Conservation (phyloP, 2,329 filamentous ascomycete species). For the Trichoderma lentiforme region DNA sequence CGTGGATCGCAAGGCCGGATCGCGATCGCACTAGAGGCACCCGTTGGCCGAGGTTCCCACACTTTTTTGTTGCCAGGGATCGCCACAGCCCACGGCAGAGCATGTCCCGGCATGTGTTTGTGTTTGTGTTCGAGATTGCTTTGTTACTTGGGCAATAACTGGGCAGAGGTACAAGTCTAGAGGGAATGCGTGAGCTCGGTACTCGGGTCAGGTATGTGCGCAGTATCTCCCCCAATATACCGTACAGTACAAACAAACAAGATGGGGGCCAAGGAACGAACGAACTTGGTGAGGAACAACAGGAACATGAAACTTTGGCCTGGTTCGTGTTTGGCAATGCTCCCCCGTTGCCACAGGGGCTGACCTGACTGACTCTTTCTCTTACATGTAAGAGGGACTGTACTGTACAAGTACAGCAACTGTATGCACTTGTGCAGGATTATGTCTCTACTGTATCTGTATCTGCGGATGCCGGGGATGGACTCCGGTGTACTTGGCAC, state of each 20-base stretch:
- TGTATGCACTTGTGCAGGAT: background rate
- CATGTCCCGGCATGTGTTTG: background rate
- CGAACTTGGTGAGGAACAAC: background rate
- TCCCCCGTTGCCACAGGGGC: background rate
- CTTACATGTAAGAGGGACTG: background rate
- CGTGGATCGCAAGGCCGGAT: slow-evolving; percentile 9
- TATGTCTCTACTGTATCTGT: background rate
- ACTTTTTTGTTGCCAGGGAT: background rate
- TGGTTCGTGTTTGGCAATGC: background rate
- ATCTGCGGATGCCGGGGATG: background rate
- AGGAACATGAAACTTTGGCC: background rate
- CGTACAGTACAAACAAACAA: background rate
- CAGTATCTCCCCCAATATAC: background rate
- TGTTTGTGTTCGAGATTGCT: background rate
- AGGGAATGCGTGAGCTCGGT: background rate
- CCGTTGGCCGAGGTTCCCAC: slow-evolving; percentile 1
- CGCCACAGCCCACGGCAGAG: slow-evolving; percentile 1
- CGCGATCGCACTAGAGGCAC: slow-evolving; percentile 9
- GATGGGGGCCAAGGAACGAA: background rate
- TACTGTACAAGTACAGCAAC: background rate
- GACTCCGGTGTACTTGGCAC: background rate
- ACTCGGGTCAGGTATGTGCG: background rate
- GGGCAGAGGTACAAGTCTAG: background rate
- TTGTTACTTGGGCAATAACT: background rate
- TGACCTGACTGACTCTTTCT: background rate